These are phyloP conservation scores for Pseudisothecium myosuroides DNA, from an alignment of 225 moss, liverwort and hornwort species.

Conservation along the genomic window DNA sequence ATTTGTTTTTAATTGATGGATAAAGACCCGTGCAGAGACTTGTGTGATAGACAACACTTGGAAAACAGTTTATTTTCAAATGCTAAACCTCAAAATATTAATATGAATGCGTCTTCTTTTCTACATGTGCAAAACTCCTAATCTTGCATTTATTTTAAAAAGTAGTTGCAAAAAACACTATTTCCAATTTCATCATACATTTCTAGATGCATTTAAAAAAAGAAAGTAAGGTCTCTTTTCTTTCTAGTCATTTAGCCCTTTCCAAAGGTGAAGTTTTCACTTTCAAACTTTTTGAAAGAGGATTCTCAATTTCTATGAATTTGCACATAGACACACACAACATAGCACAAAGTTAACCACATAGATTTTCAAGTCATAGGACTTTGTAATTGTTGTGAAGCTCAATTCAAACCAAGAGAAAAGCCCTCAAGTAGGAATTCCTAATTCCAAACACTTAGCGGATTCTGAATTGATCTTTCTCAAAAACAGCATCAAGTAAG, in stretches of 20 bases:
- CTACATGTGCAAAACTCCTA: background rate
- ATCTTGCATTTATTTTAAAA: background rate
- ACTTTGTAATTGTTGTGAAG: background rate
- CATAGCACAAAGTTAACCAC: background rate
- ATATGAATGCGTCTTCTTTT: background rate
- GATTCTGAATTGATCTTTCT: too few species aligned
- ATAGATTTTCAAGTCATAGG: background rate
- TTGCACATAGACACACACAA: too few species aligned
- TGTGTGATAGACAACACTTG: background rate
- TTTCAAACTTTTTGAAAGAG: too few species aligned
- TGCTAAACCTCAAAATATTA: background rate
- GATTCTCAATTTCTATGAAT: too few species aligned
- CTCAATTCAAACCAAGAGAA: too few species aligned
- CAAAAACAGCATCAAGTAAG: background rate
- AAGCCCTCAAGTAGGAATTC: background rate
- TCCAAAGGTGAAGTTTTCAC: too few species aligned
- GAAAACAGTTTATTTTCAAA: background rate
- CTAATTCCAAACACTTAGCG: background rate
- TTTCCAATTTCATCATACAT: too few species aligned
- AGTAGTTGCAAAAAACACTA: too few species aligned
- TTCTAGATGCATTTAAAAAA: too few species aligned
- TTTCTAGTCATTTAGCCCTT: too few species aligned
- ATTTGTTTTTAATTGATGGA: background rate
- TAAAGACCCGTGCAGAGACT: accelerated
- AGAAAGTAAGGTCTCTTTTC: too few species aligned